Evolutionary conservation across 768 basidiomycete species (phyloP), one percentile per base, ranked within the genome.

Genomic region (Agaricus subrufescens): DNA sequence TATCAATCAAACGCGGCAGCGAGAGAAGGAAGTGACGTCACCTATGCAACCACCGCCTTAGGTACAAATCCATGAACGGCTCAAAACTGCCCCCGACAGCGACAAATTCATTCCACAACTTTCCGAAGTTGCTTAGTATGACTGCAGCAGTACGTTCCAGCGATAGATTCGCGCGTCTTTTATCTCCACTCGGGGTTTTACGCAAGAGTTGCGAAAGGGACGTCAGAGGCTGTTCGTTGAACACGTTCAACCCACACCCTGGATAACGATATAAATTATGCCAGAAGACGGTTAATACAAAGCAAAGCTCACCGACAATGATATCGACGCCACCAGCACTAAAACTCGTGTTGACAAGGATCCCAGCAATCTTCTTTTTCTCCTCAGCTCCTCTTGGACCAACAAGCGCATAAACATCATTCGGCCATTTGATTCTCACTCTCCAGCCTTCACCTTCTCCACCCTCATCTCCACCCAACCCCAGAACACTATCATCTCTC

Each of bases 371-470:
- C 70, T 99, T 98, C 69, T 80, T 86, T 56, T 70, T 70, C 61
- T 83, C 81, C 19, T 72, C 73, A 4, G 73, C 74, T 2, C 67
- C 73, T 15, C 43, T 49, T 3, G 68, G 71, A 34, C 74, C 83
- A 40, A 77, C 74, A 40, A 84, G 77, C 1, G 85, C 89, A 63
- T 98, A 98, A 3, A 99, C 74, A 63, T 98, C 97, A 64, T 98
- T 98, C 19, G 96, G 97, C 97, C 97, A 98, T 69, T 98, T 98
- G 26, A 98, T 73, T 40, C 85, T 77, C 10, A 97, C 81, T 12
- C 75, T 75, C 2, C 42, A 56, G 4, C 48, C 55, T 38, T 56
- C 48, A 14, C 55, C 55, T n/a, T 46, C 55, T 5, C 43, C 54
- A 25, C 39, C 54, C 82, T 71, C 11, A 82, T 85, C 14, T 59